Evolutionary conservation across 2,329 filamentous ascomycete genomes (phyloP).

Genomic region (Drechslerella coelobrocha): DNA sequence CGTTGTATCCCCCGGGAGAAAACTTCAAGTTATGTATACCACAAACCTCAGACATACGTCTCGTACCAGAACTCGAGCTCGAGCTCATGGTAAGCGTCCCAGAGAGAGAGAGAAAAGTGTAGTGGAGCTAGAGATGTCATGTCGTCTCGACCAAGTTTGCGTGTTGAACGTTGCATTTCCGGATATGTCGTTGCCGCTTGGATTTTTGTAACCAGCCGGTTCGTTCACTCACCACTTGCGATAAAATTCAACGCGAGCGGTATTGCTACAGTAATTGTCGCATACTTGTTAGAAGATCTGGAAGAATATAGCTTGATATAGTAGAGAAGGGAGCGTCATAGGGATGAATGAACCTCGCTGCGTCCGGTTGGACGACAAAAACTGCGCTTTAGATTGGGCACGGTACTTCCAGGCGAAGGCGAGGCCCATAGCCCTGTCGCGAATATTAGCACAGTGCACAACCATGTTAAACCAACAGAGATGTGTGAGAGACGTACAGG

Average conservation of each 20-base stretch:
- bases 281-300: slow-evolving; percentile 5
- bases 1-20: slow-evolving; percentile 25
- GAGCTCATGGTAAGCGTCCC: too few relatives aligned
- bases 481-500: slow-evolving; percentile 65
- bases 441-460: slow-evolving; percentile 14
- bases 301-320: background rate
- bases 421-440: slow-evolving; percentile 68
- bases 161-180: slow-evolving; percentile 31
- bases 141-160: slow-evolving; percentile 21
- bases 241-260: slow-evolving; percentile 88
- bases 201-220: slow-evolving; percentile 57
- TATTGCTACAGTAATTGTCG: slow-evolving; percentile 65
- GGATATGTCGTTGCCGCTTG: slow-evolving; percentile 60
- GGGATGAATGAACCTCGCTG: slow-evolving; percentile 73
- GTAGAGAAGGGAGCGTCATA: slow-evolving; percentile 47
- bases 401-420: slow-evolving; percentile 66
- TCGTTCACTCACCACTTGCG: slow-evolving; percentile 80
- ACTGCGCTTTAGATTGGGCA: slow-evolving; percentile 72
- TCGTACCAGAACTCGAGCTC: slow-evolving; percentile 6
- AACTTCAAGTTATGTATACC: slow-evolving; percentile 41
- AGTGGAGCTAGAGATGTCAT: background rate
- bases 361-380: slow-evolving; percentile 77
- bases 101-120: slow-evolving; percentile 4
- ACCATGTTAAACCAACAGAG: background rate
- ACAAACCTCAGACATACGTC: slow-evolving; percentile 48